Evolutionary conservation across 2,329 filamentous ascomycete species (phyloP), one percentile per base, ranked within the genome.

Genomic region (Colletotrichum sp.): DNA sequence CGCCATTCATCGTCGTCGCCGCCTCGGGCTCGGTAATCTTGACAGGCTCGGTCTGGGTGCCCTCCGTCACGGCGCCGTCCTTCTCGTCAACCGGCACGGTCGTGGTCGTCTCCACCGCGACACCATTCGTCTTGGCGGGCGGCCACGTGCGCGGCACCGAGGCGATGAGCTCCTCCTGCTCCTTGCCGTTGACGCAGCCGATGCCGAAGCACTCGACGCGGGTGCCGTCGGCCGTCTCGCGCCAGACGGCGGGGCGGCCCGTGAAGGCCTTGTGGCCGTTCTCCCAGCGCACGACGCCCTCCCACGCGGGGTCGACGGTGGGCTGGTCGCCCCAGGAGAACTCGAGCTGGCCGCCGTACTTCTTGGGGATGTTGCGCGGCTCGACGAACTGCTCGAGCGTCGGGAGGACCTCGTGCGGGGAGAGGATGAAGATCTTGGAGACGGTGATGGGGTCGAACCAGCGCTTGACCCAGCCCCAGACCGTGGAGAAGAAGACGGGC

Each of bases 391-490:
- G 89, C 78, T 93, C 91, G 30, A 99, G 91, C 3, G 95, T 96
- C 18, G 93, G 88, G 79, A 93, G 91, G 69, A 98, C 93, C 84
- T 98, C 95, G 71, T 91, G 83, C 10, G 92, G 88, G 64, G 90
- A 89, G 71, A 99, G 91, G 80, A 99, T 97, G 84, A 98, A 98
- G 84, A 99, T 98, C 88, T 99, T 99, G 81, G 95, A 97, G 5
- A 96, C 95, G 39, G 96, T 98, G 77, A 96, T 95, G 8, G 96
- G 96, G 86, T 96, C 94, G 82, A 98, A 98, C 96, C 96, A 98
- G 81, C 94, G 93, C 89, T 98, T 98, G 86, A 98, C 91, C 95
- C 96, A 98, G 79, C 95, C 93, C 96, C 96, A 96, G 76, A 98
- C 95, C 4, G 95, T 98, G 66, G 94, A 94, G 88, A 98, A 98